Conservation (phyloP, 345 rosid species). For the Brassica juncea region DNA sequence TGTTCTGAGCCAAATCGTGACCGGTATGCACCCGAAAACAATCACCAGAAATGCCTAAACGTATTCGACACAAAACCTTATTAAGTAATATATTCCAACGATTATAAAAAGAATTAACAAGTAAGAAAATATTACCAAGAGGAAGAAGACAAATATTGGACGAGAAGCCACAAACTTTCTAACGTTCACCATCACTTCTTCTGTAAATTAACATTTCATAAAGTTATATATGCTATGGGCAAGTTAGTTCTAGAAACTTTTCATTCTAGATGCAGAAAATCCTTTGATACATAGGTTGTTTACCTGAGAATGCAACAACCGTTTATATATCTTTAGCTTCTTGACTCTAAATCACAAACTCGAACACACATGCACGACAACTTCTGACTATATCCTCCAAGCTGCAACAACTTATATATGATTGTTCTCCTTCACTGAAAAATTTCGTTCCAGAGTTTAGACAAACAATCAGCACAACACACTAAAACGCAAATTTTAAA, state of each 20-base stretch:
- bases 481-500: background rate
- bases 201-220: background rate
- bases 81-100: background rate
- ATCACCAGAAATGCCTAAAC: background rate
- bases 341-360: background rate
- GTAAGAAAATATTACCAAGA: background rate
- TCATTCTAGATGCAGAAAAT: background rate
- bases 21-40: slow-evolving; percentile 15
- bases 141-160: background rate
- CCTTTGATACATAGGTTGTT: background rate
- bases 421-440: background rate
- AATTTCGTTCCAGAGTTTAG: background rate
- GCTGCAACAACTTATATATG: background rate
- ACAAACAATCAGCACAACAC: background rate
- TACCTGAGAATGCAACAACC: slow-evolving; percentile 1
- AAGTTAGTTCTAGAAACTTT: background rate
- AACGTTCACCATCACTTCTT: slow-evolving; percentile 6
- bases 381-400: background rate
- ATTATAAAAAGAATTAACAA: too few species aligned
- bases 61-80: background rate
- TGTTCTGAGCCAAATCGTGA: slow-evolving; percentile 23
- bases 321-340: background rate
- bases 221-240: background rate
- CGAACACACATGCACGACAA: background rate
- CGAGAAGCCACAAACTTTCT: slow-evolving; percentile 10